phyloP scores from a whole-genome alignment of 2,329 filamentous ascomycete genomes.

The Fusarium sp. region DNA sequence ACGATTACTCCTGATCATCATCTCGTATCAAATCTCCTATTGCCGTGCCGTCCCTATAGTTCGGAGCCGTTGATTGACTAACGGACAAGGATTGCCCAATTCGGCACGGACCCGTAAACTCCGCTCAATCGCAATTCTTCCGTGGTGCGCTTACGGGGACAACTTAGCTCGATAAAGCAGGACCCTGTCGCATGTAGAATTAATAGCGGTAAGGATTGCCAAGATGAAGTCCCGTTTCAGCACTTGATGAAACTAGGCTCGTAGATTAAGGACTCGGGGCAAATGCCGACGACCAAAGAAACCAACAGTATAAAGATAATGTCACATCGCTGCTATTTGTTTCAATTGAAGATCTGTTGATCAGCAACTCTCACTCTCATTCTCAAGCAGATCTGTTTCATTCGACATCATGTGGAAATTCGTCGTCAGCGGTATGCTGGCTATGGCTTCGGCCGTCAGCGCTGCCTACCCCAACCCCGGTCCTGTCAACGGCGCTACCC shows the following conservation, averaged over 20 bases:
- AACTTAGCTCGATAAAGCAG: neutral
- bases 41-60: neutral
- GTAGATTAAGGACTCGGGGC: constrained; percentile 18
- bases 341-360: neutral
- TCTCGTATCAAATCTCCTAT: neutral
- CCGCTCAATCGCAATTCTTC: constrained; percentile 22
- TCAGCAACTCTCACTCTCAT: neutral
- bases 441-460: constrained; percentile 30
- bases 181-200: neutral
- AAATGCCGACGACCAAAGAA: neutral
- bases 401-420: constrained; percentile 30
- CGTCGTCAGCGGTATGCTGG: constrained; percentile 39
- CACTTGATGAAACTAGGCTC: constrained; percentile 9
- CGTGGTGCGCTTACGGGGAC: constrained; percentile 22
- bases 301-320: constrained; percentile 9
- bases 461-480: constrained; percentile 37
- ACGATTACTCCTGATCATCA: neutral
- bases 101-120: constrained; percentile 15
- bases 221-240: constrained; percentile 1
- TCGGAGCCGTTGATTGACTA: neutral
- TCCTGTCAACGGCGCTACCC: constrained; percentile 41
- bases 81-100: constrained; percentile 1
- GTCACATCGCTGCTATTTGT: neutral
- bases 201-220: neutral
- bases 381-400: neutral